A percentile compares a stretch with the other conserved stretches of the same genome.
Conservation (phyloP, 2,329 filamentous ascomycete genomes). For the Aspergillus ustus region DNA sequence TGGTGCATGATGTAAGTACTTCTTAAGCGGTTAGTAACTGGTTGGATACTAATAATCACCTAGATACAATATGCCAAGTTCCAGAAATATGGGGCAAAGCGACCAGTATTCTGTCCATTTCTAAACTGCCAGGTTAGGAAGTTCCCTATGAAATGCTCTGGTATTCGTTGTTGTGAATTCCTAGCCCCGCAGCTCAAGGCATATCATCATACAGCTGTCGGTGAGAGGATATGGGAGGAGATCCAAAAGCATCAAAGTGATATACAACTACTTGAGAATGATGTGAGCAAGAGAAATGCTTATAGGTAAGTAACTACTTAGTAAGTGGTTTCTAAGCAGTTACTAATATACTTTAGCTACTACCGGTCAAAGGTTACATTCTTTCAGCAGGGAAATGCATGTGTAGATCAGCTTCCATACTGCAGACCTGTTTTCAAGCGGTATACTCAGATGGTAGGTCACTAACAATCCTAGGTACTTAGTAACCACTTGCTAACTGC, state of each 20-base stretch:
- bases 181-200: background rate
- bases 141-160: constrained; percentile 8
- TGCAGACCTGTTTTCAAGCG: constrained; percentile 16
- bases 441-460: constrained; percentile 4
- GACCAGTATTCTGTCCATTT: constrained; percentile 13
- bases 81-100: background rate
- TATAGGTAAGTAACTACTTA: background rate
- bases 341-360: constrained; percentile 12
- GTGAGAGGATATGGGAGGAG: constrained; percentile 4
- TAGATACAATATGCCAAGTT: constrained; percentile 1
- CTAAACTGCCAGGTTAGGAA: background rate
- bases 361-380: constrained; percentile 10
- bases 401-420: constrained; percentile 11
- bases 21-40: background rate
- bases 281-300: background rate
- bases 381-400: constrained; percentile 1
- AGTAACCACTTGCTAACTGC: constrained; percentile 1
- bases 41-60: too few species aligned
- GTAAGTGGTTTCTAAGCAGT: background rate
- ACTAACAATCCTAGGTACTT: background rate
- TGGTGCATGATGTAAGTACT: background rate
- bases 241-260: background rate
- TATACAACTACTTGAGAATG: background rate
- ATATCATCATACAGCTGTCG: constrained; percentile 8
- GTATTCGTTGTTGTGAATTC: constrained; percentile 9